Evolutionary conservation across 202 grass and related monocot genomes (phyloP), one percentile per base, ranked within the genome.

Genomic region (Saccharum hybrid): DNA sequence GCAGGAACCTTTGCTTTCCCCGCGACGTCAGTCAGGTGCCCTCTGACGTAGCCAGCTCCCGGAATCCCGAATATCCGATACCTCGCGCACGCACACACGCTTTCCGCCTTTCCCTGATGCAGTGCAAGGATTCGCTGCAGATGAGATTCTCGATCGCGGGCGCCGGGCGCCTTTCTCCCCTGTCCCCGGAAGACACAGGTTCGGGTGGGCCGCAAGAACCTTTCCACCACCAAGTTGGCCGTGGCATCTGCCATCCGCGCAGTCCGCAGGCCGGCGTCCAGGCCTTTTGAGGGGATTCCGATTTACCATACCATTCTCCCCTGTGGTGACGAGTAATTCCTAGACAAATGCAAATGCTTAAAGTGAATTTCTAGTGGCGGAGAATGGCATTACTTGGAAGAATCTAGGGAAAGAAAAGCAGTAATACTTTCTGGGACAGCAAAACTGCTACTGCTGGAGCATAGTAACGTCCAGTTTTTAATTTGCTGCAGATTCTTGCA

Each of bases 261-360:
- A n/a, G n/a, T n/a, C n/a, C n/a, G n/a, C 14, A 18, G 49, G 15
- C 18, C 15, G 49, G 49, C 49, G 49, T 18, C 49, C 49, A 54
- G 51, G 49, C 5, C 51, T 54, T 54, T 54, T 19, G 51, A 19
- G 16, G 16, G 51, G 51, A 54, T 54, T 54, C 51, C 6, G 51
- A 54, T 54, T 54, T 54, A 8, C 51, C 51, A 54, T 54, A 54
- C 3, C 31, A 45, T 18, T 49, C 33, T 6, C 1, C 21, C 3
- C 75, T 63, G 63, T 19, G 36, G 59, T 45, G 26, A 7, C 7
- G 9, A 78, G 15, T 46, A 65, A 64, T n/a, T 74, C 22, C 46
- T 10, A 74, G 46, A 37, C 39, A 46, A 65, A 36, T 15, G 38
- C 48, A 69, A 26, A 77, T 69, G 82, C 73, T 23, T 84, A 77